These are phyloP conservation scores for Claviceps capensis DNA, from an alignment of 2,329 filamentous ascomycete species.

Conservation along the genomic window DNA sequence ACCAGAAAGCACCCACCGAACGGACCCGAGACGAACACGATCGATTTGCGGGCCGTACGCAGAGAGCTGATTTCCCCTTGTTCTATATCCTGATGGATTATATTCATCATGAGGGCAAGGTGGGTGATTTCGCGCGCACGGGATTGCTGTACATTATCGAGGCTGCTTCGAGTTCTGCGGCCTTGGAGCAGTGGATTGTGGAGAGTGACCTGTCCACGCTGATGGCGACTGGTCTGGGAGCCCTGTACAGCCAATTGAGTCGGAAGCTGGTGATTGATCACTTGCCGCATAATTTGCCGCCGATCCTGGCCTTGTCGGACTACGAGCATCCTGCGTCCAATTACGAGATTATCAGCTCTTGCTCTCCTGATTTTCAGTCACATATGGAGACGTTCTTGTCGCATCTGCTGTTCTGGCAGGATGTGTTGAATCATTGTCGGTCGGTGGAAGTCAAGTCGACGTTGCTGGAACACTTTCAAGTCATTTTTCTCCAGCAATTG, in stretches of 20 bases:
- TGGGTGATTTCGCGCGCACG: slow-evolving; percentile 91
- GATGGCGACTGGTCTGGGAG: slow-evolving; percentile 92
- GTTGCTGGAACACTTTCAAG: slow-evolving; percentile 89
- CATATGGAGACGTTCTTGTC: slow-evolving; percentile 90
- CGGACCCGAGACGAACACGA: slow-evolving; percentile 49
- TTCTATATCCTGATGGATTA: slow-evolving; percentile 95
- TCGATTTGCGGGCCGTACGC: slow-evolving; percentile 70
- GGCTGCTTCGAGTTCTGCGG: slow-evolving; percentile 68
- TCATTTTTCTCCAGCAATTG: slow-evolving; percentile 88
- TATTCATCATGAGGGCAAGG: slow-evolving; percentile 87
- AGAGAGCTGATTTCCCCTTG: slow-evolving; percentile 85
- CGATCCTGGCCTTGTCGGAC: slow-evolving; percentile 80
- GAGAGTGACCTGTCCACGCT: slow-evolving; percentile 91
- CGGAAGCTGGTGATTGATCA: slow-evolving; percentile 74
- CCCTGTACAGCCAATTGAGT: slow-evolving; percentile 51
- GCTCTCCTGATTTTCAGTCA: slow-evolving; percentile 62
- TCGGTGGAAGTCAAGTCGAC: slow-evolving; percentile 88
- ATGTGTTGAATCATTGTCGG: slow-evolving; percentile 88
- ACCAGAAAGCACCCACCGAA: slow-evolving; percentile 16
- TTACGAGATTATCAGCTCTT: slow-evolving; percentile 59
- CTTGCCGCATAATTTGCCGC: slow-evolving; percentile 59
- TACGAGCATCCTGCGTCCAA: slow-evolving; percentile 61
- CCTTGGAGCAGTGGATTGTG: slow-evolving; percentile 89
- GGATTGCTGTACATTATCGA: slow-evolving; percentile 93
- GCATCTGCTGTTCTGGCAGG: slow-evolving; percentile 94